Conservation (phyloP, 192 early-diverging fungal species). For the Gigaspora rosea region DNA sequence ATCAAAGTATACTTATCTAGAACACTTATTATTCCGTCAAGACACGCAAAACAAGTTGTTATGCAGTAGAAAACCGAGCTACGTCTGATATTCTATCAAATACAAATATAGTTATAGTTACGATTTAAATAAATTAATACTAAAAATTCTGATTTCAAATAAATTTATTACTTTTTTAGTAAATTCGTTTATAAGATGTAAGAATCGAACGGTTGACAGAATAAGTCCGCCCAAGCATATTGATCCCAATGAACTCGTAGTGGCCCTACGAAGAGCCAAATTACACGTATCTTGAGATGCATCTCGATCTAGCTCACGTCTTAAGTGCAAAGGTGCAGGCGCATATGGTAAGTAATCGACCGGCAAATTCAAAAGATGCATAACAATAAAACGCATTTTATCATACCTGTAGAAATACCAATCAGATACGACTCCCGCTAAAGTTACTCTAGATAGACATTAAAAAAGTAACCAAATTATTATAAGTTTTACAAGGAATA, state of each 20-base stretch:
- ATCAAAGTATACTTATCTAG: slow-evolving; percentile 72
- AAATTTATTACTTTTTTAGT: slow-evolving; percentile 53
- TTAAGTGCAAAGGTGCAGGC: neutral
- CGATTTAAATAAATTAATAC: neutral
- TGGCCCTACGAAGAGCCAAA: slow-evolving; percentile 49
- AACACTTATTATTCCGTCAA: slow-evolving; percentile 50
- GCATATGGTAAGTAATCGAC: neutral
- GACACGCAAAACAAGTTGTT: slow-evolving; percentile 33
- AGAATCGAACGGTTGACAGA: slow-evolving; percentile 56
- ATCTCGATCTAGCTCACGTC: slow-evolving; percentile 42
- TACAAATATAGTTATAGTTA: slow-evolving; percentile 10
- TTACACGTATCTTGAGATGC: slow-evolving; percentile 44
- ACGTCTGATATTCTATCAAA: slow-evolving; percentile 37
- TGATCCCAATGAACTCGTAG: slow-evolving; percentile 65
- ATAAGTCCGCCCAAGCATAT: slow-evolving; percentile 66
- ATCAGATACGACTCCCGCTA: slow-evolving; percentile 72
- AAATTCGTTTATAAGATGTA: slow-evolving; percentile 46
- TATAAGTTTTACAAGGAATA: no score
- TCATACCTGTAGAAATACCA: slow-evolving; percentile 76
- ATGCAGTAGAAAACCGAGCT: slow-evolving; percentile 48
- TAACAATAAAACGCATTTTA: neutral
- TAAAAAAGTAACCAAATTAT: no score
- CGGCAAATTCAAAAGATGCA: neutral
- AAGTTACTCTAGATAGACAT: slow-evolving; percentile 46
- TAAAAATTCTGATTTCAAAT: neutral